Percentiles rank a stretch among this genome's conserved stretches.
phyloP scores from a whole-genome alignment of 345 rosid species.

The Eucalyptus melliodora region DNA sequence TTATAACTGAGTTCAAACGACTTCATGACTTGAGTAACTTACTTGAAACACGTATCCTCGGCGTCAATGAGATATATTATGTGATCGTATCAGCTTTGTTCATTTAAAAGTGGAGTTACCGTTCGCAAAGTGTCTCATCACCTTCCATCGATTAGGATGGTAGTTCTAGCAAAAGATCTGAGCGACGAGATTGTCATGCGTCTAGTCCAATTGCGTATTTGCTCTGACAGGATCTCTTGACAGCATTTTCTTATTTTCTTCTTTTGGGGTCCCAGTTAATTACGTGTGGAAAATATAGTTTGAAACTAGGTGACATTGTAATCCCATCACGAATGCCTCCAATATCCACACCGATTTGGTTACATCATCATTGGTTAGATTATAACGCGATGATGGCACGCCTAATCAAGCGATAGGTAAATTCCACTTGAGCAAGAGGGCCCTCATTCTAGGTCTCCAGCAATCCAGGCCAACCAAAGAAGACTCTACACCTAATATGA shows the following conservation, averaged over 20 bases:
- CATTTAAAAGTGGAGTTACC: not conserved
- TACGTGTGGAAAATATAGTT: not conserved
- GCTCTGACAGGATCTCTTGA: not conserved
- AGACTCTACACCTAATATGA: not conserved
- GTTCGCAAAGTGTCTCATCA: not conserved
- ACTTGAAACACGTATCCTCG: not conserved
- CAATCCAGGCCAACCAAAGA: not conserved
- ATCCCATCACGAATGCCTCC: not conserved
- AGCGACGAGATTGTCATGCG: not conserved
- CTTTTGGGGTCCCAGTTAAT: not conserved
- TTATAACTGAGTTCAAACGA: not conserved
- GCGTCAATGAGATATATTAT: not conserved
- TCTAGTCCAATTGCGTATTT: not conserved
- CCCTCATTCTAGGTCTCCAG: not conserved
- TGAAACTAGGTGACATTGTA: not conserved
- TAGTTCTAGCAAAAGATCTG: not conserved
- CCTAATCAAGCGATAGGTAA: not conserved
- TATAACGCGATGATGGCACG: not conserved
- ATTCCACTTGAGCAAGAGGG: not conserved
- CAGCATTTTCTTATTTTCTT: not conserved
- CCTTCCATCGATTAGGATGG: not conserved
- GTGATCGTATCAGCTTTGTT: not conserved
- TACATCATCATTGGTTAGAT: not conserved
- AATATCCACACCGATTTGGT: constrained; percentile 5
- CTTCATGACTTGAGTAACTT: not conserved